phyloP scores from a whole-genome alignment of 2,329 filamentous ascomycete genomes.

The Zelopaecilomyces penicillatus region DNA sequence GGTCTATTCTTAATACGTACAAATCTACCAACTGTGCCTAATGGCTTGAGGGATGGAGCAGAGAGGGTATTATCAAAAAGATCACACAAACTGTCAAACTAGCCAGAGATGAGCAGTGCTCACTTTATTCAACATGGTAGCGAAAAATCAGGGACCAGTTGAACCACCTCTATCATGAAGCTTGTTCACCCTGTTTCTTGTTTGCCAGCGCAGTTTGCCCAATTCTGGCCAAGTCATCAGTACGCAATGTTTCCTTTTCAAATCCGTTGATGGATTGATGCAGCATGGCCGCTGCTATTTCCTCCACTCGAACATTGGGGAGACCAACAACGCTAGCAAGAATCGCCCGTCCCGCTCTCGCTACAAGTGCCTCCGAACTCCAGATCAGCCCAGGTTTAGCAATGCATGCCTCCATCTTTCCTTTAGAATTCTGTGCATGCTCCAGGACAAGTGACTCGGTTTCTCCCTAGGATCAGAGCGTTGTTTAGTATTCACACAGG shows the following conservation, averaged over 20 bases:
- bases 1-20: no score
- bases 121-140: no score
- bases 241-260: conserved; percentile 6
- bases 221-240: conserved; percentile 6
- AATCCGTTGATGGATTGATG: conserved; percentile 1
- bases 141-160: no score
- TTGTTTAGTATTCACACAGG: no score
- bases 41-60: no score
- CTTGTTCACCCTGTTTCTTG: not conserved
- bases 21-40: no score
- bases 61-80: no score
- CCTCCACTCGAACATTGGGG: conserved; percentile 1
- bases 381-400: conserved; percentile 4
- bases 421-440: conserved; percentile 2
- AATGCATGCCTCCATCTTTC: conserved; percentile 1
- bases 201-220: conserved; percentile 1
- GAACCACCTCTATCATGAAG: no score
- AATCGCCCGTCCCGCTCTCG: not conserved
- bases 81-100: no score
- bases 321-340: not conserved
- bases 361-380: not conserved
- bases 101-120: no score
- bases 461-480: conserved; percentile 2
- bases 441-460: conserved; percentile 3
- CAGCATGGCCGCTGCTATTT: conserved; percentile 4